Evolutionary conservation across 371 early-diverging fungal genomes (phyloP).

Genomic region (Paraphysoderma sedebokerense): DNA sequence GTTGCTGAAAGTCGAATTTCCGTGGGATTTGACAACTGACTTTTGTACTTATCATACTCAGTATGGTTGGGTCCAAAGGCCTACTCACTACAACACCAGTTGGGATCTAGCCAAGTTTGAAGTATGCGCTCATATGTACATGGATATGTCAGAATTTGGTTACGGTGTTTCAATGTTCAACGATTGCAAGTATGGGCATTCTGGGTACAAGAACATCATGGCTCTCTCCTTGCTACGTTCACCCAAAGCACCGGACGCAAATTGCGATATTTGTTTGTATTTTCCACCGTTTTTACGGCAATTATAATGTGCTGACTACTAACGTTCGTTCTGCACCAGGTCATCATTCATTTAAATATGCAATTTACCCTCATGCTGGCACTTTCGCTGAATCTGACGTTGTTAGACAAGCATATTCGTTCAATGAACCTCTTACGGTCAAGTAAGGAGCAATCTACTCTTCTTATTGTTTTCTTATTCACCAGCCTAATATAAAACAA

Average conservation of each 20-base stretch:
- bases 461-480: not conserved
- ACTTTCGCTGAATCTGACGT: constrained; percentile 59
- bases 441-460: constrained; percentile 18
- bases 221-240: constrained; percentile 64
- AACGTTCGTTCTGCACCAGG: constrained; percentile 17
- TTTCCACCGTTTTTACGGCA: not conserved
- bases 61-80: constrained; percentile 77
- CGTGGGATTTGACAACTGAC: constrained; percentile 64
- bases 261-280: constrained; percentile 39
- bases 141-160: constrained; percentile 78
- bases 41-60: constrained; percentile 76
- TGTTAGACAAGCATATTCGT: constrained; percentile 66
- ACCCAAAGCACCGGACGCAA: constrained; percentile 60
- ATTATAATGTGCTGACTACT: constrained; percentile 17
- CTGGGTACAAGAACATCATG: constrained; percentile 64
- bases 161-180: constrained; percentile 88
- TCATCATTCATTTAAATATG: constrained; percentile 68
- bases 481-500: not conserved
- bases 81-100: constrained; percentile 84
- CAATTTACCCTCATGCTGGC: constrained; percentile 71
- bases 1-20: constrained; percentile 84
- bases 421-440: constrained; percentile 59
- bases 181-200: constrained; percentile 81
- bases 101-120: constrained; percentile 89
- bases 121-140: constrained; percentile 91